Conservation (phyloP, 2,329 filamentous ascomycete species). For the Neofusicoccum umdonicola region DNA sequence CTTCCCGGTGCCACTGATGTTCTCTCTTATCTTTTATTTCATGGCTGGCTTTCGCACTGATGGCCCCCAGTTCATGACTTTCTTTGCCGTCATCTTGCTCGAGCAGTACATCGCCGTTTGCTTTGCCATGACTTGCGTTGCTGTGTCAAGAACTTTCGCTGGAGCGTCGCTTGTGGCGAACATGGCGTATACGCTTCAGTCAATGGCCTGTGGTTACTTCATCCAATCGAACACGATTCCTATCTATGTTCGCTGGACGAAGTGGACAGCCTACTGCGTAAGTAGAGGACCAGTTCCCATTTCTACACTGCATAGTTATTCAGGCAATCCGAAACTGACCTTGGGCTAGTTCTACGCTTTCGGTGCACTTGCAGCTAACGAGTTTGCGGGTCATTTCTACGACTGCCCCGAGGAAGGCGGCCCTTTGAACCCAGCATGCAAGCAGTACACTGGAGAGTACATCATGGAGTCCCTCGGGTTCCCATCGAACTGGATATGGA, state of each 20-base stretch:
- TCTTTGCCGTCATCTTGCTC: conserved; percentile 66
- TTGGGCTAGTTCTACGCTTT: conserved; percentile 63
- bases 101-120: conserved; percentile 73
- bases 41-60: conserved; percentile 71
- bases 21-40: conserved; percentile 71
- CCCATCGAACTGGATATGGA: conserved; percentile 63
- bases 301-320: too few relatives aligned
- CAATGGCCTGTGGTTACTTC: conserved; percentile 73
- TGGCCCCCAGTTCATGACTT: conserved; percentile 65
- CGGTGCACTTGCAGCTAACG: conserved; percentile 68
- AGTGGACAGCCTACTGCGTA: conserved; percentile 61
- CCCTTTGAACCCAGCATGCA: conserved; percentile 62
- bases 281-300: conserved; percentile 2
- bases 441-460: conserved; percentile 66
- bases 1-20: conserved; percentile 68
- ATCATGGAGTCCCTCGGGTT: conserved; percentile 69
- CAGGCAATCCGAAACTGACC: not conserved
- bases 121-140: conserved; percentile 67
- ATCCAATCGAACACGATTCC: conserved; percentile 71
- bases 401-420: conserved; percentile 66
- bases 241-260: conserved; percentile 75
- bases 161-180: conserved; percentile 72
- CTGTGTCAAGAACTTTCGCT: conserved; percentile 64
- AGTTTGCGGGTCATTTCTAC: conserved; percentile 71
- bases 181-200: conserved; percentile 69